phyloP scores from a whole-genome alignment of 2,329 filamentous ascomycete species.

The Colletotrichum destructivum region DNA sequence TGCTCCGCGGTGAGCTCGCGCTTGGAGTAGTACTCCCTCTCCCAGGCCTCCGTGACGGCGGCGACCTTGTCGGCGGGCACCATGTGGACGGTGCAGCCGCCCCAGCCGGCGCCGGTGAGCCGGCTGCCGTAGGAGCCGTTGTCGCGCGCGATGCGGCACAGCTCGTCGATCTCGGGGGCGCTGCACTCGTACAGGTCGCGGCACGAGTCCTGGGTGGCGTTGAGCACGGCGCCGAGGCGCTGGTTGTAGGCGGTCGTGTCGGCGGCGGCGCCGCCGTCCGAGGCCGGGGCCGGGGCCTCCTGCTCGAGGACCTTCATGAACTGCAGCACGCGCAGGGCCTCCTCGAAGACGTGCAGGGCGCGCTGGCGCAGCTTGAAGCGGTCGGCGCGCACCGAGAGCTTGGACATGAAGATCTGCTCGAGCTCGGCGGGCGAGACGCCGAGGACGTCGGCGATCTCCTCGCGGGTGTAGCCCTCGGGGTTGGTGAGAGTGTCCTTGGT shows the following conservation, averaged over 20 bases:
- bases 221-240: constrained; percentile 86
- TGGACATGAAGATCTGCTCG: constrained; percentile 84
- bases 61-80: constrained; percentile 88
- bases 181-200: constrained; percentile 92
- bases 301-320: constrained; percentile 85
- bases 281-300: constrained; percentile 48
- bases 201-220: constrained; percentile 91
- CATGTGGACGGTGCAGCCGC: constrained; percentile 94
- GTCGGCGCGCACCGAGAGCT: constrained; percentile 90
- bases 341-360: constrained; percentile 90
- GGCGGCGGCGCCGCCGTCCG: constrained; percentile 48
- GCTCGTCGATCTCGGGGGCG: constrained; percentile 90
- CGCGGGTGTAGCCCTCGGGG: constrained; percentile 88
- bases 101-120: constrained; percentile 95
- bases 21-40: constrained; percentile 86
- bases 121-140: constrained; percentile 89
- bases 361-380: constrained; percentile 90
- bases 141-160: constrained; percentile 83
- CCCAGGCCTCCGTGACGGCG: constrained; percentile 82
- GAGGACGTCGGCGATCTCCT: constrained; percentile 84
- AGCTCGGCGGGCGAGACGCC: constrained; percentile 79
- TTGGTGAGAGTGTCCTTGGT: constrained; percentile 80
- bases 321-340: constrained; percentile 87
- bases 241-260: constrained; percentile 75
- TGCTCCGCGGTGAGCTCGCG: constrained; percentile 78